These are phyloP conservation scores for Phytophthora brassicae DNA, from an alignment of 352 stramenopile species.

Conservation along the genomic window DNA sequence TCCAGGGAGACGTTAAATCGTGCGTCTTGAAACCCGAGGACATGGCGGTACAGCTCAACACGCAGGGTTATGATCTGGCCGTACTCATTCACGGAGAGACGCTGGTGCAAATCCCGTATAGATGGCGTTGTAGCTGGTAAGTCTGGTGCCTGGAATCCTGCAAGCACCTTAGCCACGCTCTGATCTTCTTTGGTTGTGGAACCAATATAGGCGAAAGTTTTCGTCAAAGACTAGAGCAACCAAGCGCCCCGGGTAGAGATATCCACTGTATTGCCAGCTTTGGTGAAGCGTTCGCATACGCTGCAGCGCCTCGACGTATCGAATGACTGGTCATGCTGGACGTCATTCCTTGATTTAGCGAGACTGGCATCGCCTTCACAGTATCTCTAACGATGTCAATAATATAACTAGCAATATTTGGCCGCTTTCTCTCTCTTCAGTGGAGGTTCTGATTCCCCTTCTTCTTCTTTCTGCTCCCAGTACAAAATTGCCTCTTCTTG, in stretches of 20 bases:
- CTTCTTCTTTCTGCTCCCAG: not conserved
- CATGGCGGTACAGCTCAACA: constrained; percentile 6
- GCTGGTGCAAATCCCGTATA: constrained; percentile 7
- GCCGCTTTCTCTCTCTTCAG: constrained; percentile 3
- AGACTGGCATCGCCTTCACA: not conserved
- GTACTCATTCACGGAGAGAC: not conserved
- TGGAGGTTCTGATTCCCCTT: not conserved
- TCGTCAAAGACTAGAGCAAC: not conserved
- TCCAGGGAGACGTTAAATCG: constrained; percentile 5
- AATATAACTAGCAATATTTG: constrained; percentile 5
- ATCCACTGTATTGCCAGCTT: constrained; percentile 29
- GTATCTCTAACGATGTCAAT: constrained; percentile 3
- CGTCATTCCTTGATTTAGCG: not conserved
- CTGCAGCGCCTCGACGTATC: not conserved
- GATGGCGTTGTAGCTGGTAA: constrained; percentile 11
- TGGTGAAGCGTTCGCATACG: constrained; percentile 12
- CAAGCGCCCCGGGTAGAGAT: not conserved
- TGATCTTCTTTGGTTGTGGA: constrained; percentile 25
- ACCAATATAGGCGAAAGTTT: constrained; percentile 28
- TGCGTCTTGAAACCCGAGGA: not conserved
- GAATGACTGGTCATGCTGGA: constrained; percentile 7
- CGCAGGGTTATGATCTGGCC: not conserved
- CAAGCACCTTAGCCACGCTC: constrained; percentile 14
- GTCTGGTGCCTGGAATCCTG: constrained; percentile 14
- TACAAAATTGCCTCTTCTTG: too few relatives aligned